Percentiles rank a stretch among this genome's conserved stretches.
These are phyloP conservation scores for Beta macrorhiza DNA, from an alignment of 179 eudicot species.

Conservation along the genomic window DNA sequence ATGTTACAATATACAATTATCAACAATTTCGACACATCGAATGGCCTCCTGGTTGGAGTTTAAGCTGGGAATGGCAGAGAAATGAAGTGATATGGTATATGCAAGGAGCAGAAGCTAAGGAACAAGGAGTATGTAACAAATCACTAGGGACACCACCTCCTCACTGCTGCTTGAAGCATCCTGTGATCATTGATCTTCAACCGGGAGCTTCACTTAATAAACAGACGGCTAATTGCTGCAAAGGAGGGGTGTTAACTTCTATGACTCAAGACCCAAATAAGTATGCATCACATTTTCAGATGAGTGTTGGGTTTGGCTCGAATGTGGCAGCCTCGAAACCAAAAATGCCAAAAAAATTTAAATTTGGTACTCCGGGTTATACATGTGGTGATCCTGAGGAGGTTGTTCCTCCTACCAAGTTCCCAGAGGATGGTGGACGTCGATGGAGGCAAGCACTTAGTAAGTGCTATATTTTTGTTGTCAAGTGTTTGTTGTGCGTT, in stretches of 20 bases:
- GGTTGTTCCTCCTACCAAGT: constrained; percentile 58
- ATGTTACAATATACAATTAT: constrained; percentile 58
- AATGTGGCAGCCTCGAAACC: not conserved
- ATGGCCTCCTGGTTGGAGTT: constrained; percentile 78
- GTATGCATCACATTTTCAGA: constrained; percentile 51
- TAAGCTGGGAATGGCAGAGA: constrained; percentile 69
- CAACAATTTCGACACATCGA: constrained; percentile 80
- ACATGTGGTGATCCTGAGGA: constrained; percentile 56
- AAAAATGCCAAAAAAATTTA: constrained; percentile 43
- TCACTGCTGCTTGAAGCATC: constrained; percentile 71
- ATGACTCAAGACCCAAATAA: constrained; percentile 50
- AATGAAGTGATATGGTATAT: constrained; percentile 71
- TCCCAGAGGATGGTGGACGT: constrained; percentile 61
- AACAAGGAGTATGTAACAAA: constrained; percentile 72
- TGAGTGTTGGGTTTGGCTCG: constrained; percentile 43
- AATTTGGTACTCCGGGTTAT: constrained; percentile 64
- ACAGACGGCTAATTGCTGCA: constrained; percentile 76
- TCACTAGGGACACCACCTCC: constrained; percentile 52
- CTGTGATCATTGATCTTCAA: constrained; percentile 72
- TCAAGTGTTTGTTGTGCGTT: not conserved
- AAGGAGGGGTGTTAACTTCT: constrained; percentile 70
- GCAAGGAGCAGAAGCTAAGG: constrained; percentile 79
- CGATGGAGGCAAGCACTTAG: constrained; percentile 75
- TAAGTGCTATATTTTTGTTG: constrained; percentile 28
- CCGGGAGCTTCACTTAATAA: constrained; percentile 55